Percentiles rank a stretch among this genome's conserved stretches.
These are phyloP conservation scores for Apiospora kogelbergensis DNA, from an alignment of 2,329 filamentous ascomycete species.

Conservation along the genomic window DNA sequence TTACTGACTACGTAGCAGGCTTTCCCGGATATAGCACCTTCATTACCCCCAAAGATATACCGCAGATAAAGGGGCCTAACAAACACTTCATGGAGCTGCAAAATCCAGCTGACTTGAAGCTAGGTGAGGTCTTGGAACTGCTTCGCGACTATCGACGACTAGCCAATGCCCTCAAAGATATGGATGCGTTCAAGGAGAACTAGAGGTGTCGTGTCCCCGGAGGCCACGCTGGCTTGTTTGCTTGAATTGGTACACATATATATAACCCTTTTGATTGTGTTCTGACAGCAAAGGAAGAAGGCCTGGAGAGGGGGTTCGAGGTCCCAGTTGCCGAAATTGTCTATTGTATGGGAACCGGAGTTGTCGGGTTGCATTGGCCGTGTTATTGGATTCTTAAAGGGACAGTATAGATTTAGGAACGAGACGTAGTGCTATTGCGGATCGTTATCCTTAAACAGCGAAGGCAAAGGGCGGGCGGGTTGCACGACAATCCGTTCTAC, in stretches of 20 bases:
- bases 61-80: constrained; percentile 64
- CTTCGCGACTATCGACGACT: constrained; percentile 74
- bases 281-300: not conserved
- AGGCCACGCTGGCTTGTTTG: not conserved
- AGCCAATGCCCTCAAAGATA: constrained; percentile 62
- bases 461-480: not conserved
- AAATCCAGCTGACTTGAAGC: constrained; percentile 66
- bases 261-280: not conserved
- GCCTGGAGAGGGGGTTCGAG: not conserved
- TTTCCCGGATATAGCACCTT: constrained; percentile 59
- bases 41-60: constrained; percentile 53
- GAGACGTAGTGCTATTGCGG: not conserved
- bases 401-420: not conserved
- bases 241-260: not conserved
- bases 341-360: not conserved
- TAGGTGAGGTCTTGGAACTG: constrained; percentile 72
- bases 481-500: not conserved
- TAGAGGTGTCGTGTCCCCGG: not conserved
- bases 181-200: constrained; percentile 56
- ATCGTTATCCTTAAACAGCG: not conserved
- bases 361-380: not conserved
- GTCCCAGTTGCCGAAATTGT: not conserved
- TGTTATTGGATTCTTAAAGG: not conserved
- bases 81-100: constrained; percentile 72
- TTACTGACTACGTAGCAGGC: constrained; percentile 40